A percentile compares a stretch with the other conserved stretches of the same genome.
Conservation (phyloP, 768 basidiomycete genomes). For the Hortiboletus flavorubellus region DNA sequence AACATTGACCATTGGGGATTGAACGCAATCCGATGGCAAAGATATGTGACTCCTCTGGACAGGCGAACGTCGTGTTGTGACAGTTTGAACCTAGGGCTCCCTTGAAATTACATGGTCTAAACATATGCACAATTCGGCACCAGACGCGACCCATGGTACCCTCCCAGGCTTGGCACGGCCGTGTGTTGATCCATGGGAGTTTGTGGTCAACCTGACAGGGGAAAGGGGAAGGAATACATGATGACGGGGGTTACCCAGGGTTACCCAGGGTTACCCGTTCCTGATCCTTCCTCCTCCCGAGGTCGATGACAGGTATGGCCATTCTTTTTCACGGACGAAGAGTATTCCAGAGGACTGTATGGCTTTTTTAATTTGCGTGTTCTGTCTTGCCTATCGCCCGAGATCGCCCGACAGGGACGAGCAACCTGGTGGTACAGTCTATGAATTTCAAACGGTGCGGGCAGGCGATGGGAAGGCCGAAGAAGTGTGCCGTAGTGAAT, state of each 20-base stretch:
- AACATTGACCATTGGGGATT: no score
- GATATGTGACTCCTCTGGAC: neutral
- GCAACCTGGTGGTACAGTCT: no score
- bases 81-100: neutral
- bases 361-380: neutral
- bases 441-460: neutral
- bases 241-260: neutral
- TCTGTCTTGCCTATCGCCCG: neutral
- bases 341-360: neutral
- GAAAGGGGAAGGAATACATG: neutral
- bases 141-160: neutral
- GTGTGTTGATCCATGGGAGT: neutral
- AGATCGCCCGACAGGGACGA: neutral
- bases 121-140: no score
- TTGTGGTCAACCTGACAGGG: neutral
- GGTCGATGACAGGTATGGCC: no score
- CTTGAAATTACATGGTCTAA: no score
- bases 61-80: neutral
- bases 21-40: neutral
- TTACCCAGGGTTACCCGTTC: neutral
- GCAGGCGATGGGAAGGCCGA: neutral
- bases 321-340: neutral
- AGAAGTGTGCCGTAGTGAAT: no score
- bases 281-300: neutral
- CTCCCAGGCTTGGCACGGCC: neutral